phyloP scores from a whole-genome alignment of 495 filamentous ascomycete genomes.

The Trichoderma virens region DNA sequence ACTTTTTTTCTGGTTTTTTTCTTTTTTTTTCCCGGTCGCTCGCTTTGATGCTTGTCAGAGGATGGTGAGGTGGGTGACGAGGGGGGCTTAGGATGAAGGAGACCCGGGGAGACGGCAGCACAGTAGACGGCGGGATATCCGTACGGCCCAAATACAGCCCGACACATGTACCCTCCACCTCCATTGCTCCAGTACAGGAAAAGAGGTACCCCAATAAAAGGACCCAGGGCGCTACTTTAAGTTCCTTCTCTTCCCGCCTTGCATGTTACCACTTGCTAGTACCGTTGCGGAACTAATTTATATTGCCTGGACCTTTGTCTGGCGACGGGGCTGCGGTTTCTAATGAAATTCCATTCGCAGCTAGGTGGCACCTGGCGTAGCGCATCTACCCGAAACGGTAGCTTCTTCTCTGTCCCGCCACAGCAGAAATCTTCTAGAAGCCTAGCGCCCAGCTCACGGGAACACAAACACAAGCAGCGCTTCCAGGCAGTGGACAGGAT shows the following conservation, averaged over 20 bases:
- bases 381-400: conserved; percentile 8
- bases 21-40: background rate
- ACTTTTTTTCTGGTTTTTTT: background rate
- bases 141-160: background rate
- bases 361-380: background rate
- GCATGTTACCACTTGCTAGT: background rate
- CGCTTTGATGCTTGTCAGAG: background rate
- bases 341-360: background rate
- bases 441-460: background rate
- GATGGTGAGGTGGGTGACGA: background rate
- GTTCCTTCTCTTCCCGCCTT: background rate
- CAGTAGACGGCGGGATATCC: background rate
- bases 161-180: too few relatives aligned
- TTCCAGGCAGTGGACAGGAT: too few relatives aligned
- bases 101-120: background rate
- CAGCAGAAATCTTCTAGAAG: background rate
- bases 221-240: background rate
- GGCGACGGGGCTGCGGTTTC: too few relatives aligned
- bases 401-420: background rate
- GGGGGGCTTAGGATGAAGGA: background rate
- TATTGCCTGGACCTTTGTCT: background rate
- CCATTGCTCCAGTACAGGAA: too few relatives aligned
- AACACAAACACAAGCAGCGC: too few relatives aligned
- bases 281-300: background rate
- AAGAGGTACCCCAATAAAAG: background rate